Base-by-base conservation (phyloP, 345 rosid species). In the Cardiospermum halicacabum region DNA sequence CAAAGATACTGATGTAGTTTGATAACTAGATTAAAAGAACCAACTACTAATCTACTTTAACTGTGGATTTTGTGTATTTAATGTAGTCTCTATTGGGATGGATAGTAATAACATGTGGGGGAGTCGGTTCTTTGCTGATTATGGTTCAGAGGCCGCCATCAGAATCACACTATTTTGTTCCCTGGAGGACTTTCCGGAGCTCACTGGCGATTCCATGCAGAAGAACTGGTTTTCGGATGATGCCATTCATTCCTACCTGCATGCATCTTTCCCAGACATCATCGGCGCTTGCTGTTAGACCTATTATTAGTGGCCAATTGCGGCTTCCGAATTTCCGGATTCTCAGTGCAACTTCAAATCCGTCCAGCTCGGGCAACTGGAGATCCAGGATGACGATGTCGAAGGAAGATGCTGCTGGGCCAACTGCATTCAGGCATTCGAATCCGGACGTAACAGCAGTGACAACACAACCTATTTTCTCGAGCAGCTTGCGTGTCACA, bases 391-490 rank as follows among this genome's bases (percentile, higher is more conserved):
- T 70, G 24, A 87, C 82, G 1, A 91, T 66, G 67, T 85, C 86
- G 56, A 85, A 89, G 5, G 94, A 68, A 13, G 80, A 75, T 18
- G 84, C 59, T 50, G 82, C 48, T 0, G 88, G 75, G 5, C 80
- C 81, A 40, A 87, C 37, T 5, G 84, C 82, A 12, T 69, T 59
- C 3, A 91, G 87, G 75, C 99, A 91, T 54, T 89, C 96, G 25
- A 74, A 77, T 39, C 93, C 99, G 11, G 96, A 83, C 25, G 93
- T 71, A 36, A 86, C 91, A 0, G 83, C 71, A 62, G 84, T 66
- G 37, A 91, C 97, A 15, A 3, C 68, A 75, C 93, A 94, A n/a
- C 99, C 97, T 3, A 94, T 81, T 79, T 83, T 94, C 68, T 85
- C 89, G 11, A 94, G 88, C 28, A 87, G 84, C 74, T 84, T 91